Evolutionary conservation across 805 yeast species (phyloP).

Genomic region (Blastobotrys chiropterorum): DNA sequence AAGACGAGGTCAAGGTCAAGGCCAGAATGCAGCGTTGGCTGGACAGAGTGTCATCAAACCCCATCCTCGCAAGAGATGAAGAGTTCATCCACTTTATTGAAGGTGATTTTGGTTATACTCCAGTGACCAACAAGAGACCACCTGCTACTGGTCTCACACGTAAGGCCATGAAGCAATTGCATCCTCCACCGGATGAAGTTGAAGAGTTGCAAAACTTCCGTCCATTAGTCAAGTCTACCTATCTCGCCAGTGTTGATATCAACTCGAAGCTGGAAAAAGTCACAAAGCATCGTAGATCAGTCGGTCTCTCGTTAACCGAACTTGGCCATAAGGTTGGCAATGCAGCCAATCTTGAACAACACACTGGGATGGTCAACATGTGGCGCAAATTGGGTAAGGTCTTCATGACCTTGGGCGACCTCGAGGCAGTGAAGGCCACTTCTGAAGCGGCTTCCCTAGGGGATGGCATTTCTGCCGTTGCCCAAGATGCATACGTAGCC

Average conservation of each 20-base stretch:
- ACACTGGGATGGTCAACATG: constrained; percentile 64
- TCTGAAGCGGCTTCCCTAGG: constrained; percentile 69
- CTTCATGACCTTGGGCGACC: constrained; percentile 64
- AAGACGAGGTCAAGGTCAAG: constrained; percentile 56
- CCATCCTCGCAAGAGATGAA: constrained; percentile 78
- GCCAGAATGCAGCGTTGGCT: constrained; percentile 79
- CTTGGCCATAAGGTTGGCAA: constrained; percentile 36
- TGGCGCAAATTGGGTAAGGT: constrained; percentile 76
- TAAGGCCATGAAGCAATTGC: constrained; percentile 84
- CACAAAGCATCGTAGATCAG: constrained; percentile 37
- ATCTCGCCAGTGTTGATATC: constrained; percentile 48
- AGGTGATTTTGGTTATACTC: constrained; percentile 62
- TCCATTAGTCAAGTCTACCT: constrained; percentile 75
- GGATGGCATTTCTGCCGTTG: constrained; percentile 60
- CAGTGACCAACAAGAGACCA: constrained; percentile 51
- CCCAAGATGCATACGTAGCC: constrained; percentile 74
- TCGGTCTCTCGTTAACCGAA: constrained; percentile 53
- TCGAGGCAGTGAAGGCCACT: constrained; percentile 63
- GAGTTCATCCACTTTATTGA: constrained; percentile 83
- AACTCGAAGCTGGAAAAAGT: constrained; percentile 53
- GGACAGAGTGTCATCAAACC: constrained; percentile 62
- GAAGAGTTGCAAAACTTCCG: constrained; percentile 76
- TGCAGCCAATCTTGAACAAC: constrained; percentile 43
- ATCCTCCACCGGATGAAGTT: constrained; percentile 86
- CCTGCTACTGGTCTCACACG: constrained; percentile 84